These are phyloP conservation scores for Ruellia speciosa DNA, from an alignment of 305 asterid genomes.

Conservation along the genomic window DNA sequence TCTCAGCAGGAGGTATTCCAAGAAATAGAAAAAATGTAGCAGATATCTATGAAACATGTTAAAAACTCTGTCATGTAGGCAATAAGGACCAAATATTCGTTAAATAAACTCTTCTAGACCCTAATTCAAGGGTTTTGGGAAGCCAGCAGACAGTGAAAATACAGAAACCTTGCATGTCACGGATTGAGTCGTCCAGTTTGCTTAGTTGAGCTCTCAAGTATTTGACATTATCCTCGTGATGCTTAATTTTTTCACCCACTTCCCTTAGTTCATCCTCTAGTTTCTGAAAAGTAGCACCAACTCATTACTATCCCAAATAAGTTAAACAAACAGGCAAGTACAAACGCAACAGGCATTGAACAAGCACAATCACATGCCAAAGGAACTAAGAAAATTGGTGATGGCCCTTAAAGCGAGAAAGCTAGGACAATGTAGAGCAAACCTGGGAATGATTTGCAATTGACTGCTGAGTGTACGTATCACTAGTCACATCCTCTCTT, in stretches of 20 bases:
- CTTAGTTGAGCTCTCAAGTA: conserved; percentile 34
- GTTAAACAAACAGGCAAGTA: neutral
- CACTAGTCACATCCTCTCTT: conserved; percentile 19
- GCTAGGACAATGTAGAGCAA: conserved; percentile 5
- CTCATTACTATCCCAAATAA: neutral
- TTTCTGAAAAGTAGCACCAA: conserved; percentile 36
- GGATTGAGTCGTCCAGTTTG: conserved; percentile 48
- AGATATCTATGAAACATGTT: neutral
- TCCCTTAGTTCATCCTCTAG: conserved; percentile 50
- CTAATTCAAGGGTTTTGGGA: neutral
- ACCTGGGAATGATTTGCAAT: conserved; percentile 38
- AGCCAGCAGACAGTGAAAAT: neutral
- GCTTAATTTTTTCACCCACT: conserved; percentile 51
- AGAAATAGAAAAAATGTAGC: neutral
- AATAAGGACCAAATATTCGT: too few relatives aligned
- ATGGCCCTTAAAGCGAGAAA: neutral
- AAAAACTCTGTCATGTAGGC: neutral
- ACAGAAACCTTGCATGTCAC: conserved; percentile 47
- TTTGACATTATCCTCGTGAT: conserved; percentile 48
- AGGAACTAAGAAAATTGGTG: neutral
- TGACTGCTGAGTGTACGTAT: neutral
- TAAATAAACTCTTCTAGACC: neutral
- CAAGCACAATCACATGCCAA: conserved; percentile 2
- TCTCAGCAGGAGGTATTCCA: neutral
- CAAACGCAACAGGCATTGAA: neutral